Base-by-base conservation (phyloP, 139 green algal species). In the Limnomonas spitsbergensis region DNA sequence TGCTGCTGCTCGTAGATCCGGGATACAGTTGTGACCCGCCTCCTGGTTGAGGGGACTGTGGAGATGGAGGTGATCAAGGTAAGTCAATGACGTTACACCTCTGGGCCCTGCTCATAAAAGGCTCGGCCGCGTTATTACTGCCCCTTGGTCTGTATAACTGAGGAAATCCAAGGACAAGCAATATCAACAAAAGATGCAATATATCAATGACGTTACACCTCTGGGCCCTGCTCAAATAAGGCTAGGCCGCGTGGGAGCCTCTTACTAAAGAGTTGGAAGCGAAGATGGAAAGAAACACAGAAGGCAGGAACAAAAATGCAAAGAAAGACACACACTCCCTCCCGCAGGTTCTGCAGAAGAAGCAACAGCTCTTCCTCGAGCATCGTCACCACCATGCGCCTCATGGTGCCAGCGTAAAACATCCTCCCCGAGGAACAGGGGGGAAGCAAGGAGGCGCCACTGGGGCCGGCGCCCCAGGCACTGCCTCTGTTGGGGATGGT, bases 31-130 rank as follows among this genome's bases (percentile, higher is more conserved):
- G 54, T 91, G 26, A 87, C 81, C 0, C 77, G 81, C 37, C 73
- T 86, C 53, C 80, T 93, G 74, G 77, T 93, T 80, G 87, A 91
- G 40, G 83, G 82, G 0, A 79, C 70, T 67, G 89, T 89, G 38
- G 79, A 91, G 38, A 81, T 79, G 27, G 66, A 80, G 1, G 86
- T 91, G 39, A 84, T 92, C 14, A 61, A 61, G 20, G 47, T 61
- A 20, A 61, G 47, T 20, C 20, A 29, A 20, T 20, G 14, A 29
- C 14, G 47, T 20, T 61, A 29, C 14, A 61, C 14, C 14, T 61
- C 14, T 61, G 20, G 47, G 14, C 14, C 14, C 14, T 61, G 20
- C 47, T 61, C 20, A 14, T 14, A 61, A 20, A 61, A 61, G 20
- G 47, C 47, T 61, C 47, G 20, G 14, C 47, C 20, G 14, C 14